These are phyloP conservation scores for Grosmannia clavigera DNA, from an alignment of 2,329 filamentous ascomycete species.

Conservation along the genomic window DNA sequence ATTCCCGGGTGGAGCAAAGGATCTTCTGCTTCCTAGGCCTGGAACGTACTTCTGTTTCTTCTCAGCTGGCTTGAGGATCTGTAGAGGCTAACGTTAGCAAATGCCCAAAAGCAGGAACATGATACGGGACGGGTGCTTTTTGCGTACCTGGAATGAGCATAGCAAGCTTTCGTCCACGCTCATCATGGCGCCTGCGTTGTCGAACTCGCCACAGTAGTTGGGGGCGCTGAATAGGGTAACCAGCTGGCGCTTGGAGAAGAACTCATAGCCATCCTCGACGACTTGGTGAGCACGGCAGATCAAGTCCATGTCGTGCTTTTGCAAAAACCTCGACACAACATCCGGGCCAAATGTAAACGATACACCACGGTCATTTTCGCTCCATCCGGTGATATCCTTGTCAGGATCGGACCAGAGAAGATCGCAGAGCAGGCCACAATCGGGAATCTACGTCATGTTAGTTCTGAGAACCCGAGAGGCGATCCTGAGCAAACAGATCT, in stretches of 20 bases:
- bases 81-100: slow-evolving; percentile 2
- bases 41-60: slow-evolving; percentile 99
- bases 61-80: slow-evolving; percentile 99
- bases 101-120: slow-evolving; percentile 12
- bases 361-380: slow-evolving; percentile 95
- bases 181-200: slow-evolving; percentile 99
- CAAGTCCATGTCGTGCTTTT: slow-evolving; percentile 99
- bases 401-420: slow-evolving; percentile 97
- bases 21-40: slow-evolving; percentile 56
- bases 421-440: slow-evolving; percentile 95
- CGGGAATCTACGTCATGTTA: slow-evolving; percentile 59
- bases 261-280: slow-evolving; percentile 98
- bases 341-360: slow-evolving; percentile 98
- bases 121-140: background rate
- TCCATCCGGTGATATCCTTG: slow-evolving; percentile 99
- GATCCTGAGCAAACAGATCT: slow-evolving; percentile 29
- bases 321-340: slow-evolving; percentile 90
- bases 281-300: slow-evolving; percentile 98
- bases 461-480: background rate
- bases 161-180: slow-evolving; percentile 96
- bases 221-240: slow-evolving; percentile 96
- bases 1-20: slow-evolving; percentile 57
- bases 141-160: slow-evolving; percentile 89
- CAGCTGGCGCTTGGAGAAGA: slow-evolving; percentile 96
- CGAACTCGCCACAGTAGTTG: slow-evolving; percentile 99